Evolutionary conservation across 2,329 filamentous ascomycete species (phyloP).

Genomic region (Arthrobotrys sinensis): DNA sequence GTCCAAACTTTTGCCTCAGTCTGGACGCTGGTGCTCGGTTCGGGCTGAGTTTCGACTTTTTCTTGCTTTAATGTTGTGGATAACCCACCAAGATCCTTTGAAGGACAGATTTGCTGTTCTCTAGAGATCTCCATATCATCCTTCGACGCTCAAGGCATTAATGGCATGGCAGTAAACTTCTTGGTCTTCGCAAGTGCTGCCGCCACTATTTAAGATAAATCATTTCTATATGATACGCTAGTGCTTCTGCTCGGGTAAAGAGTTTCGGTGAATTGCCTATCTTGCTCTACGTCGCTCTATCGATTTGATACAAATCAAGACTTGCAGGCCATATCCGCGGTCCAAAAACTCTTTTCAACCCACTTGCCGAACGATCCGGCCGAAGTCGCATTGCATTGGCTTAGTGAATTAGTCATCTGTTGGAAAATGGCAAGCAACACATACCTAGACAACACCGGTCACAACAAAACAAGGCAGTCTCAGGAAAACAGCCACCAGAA

Average conservation of each 20-base stretch:
- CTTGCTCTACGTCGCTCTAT: background rate
- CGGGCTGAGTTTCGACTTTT: background rate
- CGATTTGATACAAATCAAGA: background rate
- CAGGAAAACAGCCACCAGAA: too few relatives aligned
- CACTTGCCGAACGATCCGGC: constrained; percentile 22
- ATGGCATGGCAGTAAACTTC: background rate
- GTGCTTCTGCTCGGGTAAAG: constrained; percentile 19
- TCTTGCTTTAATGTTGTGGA: background rate
- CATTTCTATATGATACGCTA: background rate
- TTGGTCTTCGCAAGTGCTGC: background rate
- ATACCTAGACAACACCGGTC: too few relatives aligned
- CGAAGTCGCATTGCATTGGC: background rate
- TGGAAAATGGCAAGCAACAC: background rate
- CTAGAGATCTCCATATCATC: constrained; percentile 6
- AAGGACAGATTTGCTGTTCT: background rate
- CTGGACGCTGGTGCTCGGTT: background rate
- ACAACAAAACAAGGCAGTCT: too few relatives aligned
- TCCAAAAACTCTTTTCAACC: constrained; percentile 1
- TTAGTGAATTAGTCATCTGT: background rate
- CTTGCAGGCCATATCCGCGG: constrained; percentile 1
- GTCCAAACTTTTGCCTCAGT: constrained; percentile 1
- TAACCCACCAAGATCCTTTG: background rate
- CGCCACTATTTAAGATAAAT: background rate
- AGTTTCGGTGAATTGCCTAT: constrained; percentile 49
- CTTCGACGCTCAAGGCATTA: background rate